Evolutionary conservation across 176 grass and related monocot species (phyloP).

Genomic region (Carex cristatella): DNA sequence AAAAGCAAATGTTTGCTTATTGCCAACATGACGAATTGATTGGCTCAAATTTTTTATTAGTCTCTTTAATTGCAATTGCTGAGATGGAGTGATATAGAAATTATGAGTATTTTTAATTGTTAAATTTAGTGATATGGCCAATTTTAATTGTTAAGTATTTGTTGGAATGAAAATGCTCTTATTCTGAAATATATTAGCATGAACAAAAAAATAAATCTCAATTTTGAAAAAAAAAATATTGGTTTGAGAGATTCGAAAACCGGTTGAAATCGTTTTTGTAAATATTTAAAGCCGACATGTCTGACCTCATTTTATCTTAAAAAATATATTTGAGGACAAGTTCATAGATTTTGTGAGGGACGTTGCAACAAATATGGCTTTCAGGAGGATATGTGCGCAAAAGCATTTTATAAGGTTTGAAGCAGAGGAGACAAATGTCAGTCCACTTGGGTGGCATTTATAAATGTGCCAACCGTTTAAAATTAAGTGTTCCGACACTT

Average conservation of each 20-base stretch:
- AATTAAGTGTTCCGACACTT: conserved; percentile 13
- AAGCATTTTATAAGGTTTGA: neutral
- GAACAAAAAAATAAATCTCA: neutral
- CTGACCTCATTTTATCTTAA: neutral
- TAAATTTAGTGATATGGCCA: too few species aligned
- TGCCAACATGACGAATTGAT: too few species aligned
- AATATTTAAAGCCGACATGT: neutral
- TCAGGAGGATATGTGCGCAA: neutral
- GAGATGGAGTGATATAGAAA: too few species aligned
- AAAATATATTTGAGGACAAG: too few species aligned
- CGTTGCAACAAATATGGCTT: neutral
- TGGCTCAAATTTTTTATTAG: too few species aligned
- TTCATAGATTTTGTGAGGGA: too few species aligned
- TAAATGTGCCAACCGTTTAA: neutral
- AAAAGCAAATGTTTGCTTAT: too few species aligned
- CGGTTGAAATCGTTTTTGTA: neutral
- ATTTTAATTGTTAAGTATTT: too few species aligned
- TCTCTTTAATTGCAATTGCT: too few species aligned
- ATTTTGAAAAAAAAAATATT: neutral
- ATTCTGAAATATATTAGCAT: neutral
- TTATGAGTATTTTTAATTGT: too few species aligned
- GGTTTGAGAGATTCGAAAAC: too few species aligned
- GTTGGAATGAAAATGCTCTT: neutral
- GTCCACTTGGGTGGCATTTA: conserved; percentile 8
- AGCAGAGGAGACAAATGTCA: conserved; percentile 16